These are phyloP conservation scores for Recurvomyces mirabilis DNA, from an alignment of 495 filamentous ascomycete genomes.

Conservation along the genomic window DNA sequence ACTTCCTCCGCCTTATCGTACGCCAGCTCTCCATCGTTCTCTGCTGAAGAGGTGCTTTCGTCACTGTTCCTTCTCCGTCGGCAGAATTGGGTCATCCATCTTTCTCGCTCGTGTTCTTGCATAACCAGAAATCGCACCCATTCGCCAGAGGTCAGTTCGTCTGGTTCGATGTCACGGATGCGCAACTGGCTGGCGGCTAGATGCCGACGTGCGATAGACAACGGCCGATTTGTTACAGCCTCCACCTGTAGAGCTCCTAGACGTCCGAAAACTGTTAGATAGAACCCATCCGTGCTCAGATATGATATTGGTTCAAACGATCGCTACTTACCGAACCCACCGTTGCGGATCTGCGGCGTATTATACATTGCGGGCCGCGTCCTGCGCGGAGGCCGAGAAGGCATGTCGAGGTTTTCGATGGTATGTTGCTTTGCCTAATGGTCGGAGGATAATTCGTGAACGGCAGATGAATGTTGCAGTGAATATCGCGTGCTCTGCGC, in stretches of 20 bases:
- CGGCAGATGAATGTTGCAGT: no score
- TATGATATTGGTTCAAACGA: no score
- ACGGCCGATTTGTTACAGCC: slow-evolving; percentile 17
- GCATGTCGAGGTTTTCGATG: no score
- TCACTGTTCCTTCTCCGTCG: slow-evolving; percentile 12
- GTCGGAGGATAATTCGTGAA: no score
- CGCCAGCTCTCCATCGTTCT: not conserved
- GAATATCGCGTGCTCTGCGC: no score
- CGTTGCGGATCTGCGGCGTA: slow-evolving; percentile 19
- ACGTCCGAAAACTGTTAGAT: no score
- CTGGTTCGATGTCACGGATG: slow-evolving; percentile 21
- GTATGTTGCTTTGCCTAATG: no score
- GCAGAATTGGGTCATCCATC: slow-evolving; percentile 18
- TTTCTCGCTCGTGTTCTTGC: slow-evolving; percentile 17
- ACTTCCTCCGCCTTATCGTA: slow-evolving; percentile 18
- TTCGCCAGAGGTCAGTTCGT: slow-evolving; percentile 19
- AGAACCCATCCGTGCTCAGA: no score
- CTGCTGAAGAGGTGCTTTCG: slow-evolving; percentile 3
- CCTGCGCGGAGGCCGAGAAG: not conserved
- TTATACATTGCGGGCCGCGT: slow-evolving; percentile 19
- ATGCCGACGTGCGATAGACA: slow-evolving; percentile 20
- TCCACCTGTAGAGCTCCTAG: slow-evolving; percentile 20
- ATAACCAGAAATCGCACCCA: slow-evolving; percentile 23
- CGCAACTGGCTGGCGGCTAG: slow-evolving; percentile 17
- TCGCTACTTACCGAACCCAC: slow-evolving; percentile 23